phyloP scores from a whole-genome alignment of 306 rosid species.

The Trifolium dubium region DNA sequence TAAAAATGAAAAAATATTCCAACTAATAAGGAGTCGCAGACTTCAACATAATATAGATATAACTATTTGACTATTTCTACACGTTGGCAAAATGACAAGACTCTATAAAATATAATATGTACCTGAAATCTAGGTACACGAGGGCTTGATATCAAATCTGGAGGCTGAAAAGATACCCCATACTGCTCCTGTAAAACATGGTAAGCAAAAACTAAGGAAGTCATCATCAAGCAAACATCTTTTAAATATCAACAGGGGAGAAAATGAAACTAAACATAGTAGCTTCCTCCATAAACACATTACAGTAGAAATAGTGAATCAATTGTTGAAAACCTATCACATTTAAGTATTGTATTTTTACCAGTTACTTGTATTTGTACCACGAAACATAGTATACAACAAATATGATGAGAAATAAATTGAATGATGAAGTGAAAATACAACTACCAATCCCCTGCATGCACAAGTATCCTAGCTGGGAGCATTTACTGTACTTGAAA shows the following conservation, averaged over 20 bases:
- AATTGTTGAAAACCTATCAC: not conserved
- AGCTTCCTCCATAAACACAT: conserved; percentile 16
- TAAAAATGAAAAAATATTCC: conserved; percentile 12
- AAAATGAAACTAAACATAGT: conserved; percentile 14
- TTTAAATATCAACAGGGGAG: not conserved
- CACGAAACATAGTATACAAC: not conserved
- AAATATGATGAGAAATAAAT: conserved; percentile 13
- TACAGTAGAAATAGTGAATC: not conserved
- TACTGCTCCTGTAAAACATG: conserved; percentile 60
- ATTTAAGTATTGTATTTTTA: not conserved
- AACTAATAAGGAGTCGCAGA: conserved; percentile 1
- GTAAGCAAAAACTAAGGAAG: conserved; percentile 31
- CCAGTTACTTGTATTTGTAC: not conserved
- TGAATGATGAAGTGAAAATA: not conserved
- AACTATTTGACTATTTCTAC: conserved; percentile 13
- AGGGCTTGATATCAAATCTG: conserved; percentile 56
- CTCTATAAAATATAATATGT: conserved; percentile 35
- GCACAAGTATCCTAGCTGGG: not conserved
- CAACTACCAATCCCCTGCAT: conserved; percentile 1
- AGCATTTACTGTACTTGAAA: not conserved
- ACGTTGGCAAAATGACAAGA: conserved; percentile 32
- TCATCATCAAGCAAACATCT: conserved; percentile 29
- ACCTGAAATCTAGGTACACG: conserved; percentile 82
- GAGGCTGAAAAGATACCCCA: conserved; percentile 53
- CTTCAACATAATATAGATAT: not conserved